These are phyloP conservation scores for Thinopyrum elongatum DNA, from an alignment of 176 grass and related monocot species.

Conservation along the genomic window DNA sequence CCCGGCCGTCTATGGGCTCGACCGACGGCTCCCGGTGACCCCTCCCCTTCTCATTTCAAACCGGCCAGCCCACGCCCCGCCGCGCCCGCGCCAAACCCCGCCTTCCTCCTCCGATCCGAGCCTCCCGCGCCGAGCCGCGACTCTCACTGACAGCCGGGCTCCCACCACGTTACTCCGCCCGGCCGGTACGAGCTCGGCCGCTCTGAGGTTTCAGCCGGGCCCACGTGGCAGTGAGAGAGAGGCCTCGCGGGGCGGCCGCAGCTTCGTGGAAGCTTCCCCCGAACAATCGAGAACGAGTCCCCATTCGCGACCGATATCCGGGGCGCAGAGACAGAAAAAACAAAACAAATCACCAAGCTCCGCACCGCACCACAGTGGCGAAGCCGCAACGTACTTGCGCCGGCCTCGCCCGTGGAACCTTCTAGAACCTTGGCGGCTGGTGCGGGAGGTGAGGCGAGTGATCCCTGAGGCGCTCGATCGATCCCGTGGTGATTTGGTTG, in stretches of 20 bases:
- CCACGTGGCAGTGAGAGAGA: constrained; percentile 30
- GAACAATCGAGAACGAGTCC: constrained; percentile 32
- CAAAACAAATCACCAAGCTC: not conserved
- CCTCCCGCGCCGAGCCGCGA: not conserved
- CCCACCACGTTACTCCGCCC: not conserved
- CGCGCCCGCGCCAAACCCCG: constrained; percentile 35
- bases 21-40: not conserved
- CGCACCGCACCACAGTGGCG: not conserved
- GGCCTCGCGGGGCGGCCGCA: constrained; percentile 16
- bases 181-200: not conserved
- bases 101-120: not conserved
- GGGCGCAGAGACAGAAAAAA: not conserved
- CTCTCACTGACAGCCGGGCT: constrained; percentile 24
- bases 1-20: not conserved
- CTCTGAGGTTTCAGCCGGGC: not conserved
- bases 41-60: constrained; percentile 24
- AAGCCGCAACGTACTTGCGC: not conserved
- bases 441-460: constrained; percentile 11
- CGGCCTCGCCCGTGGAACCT: not conserved
- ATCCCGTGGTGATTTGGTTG: not conserved
- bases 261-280: constrained; percentile 44
- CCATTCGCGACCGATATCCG: constrained; percentile 36
- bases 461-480: not conserved
- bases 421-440: constrained; percentile 11
- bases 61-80: not conserved